Percentiles rank a stretch among this genome's conserved stretches.
These are phyloP conservation scores for Aureobasidium sp. DNA, from an alignment of 2,329 filamentous ascomycete genomes.

Conservation along the genomic window DNA sequence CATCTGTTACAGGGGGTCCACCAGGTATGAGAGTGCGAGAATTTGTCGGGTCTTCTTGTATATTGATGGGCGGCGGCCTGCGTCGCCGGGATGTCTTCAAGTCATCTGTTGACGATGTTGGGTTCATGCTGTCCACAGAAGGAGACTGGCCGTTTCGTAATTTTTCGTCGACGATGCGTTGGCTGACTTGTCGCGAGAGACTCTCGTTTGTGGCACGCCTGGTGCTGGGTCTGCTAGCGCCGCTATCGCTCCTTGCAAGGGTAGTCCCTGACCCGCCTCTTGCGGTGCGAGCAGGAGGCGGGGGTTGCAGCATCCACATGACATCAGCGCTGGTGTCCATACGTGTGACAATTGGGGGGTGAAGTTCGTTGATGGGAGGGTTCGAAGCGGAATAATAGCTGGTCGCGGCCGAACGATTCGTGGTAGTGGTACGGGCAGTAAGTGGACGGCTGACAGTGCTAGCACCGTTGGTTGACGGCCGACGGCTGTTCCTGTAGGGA, in stretches of 20 bases:
- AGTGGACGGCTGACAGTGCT: slow-evolving; percentile 11
- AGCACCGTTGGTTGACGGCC: not conserved
- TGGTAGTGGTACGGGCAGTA: slow-evolving; percentile 24
- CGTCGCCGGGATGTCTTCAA: slow-evolving; percentile 15
- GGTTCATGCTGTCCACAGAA: not conserved
- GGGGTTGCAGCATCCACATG: slow-evolving; percentile 88
- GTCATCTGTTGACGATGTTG: slow-evolving; percentile 17
- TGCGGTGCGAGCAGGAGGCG: slow-evolving; percentile 86
- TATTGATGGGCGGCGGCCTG: slow-evolving; percentile 17
- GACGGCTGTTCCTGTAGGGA: not conserved
- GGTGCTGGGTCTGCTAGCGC: slow-evolving; percentile 32
- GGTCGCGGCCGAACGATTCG: slow-evolving; percentile 20
- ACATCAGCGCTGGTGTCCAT: slow-evolving; percentile 50
- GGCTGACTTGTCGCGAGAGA: slow-evolving; percentile 32
- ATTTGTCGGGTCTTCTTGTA: slow-evolving; percentile 18
- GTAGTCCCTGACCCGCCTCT: slow-evolving; percentile 27
- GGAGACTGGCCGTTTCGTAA: slow-evolving; percentile 20
- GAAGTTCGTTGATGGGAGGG: slow-evolving; percentile 63
- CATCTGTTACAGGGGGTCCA: slow-evolving; percentile 12
- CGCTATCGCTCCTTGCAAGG: slow-evolving; percentile 51
- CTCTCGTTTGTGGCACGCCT: slow-evolving; percentile 20
- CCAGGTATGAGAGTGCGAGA: slow-evolving; percentile 19
- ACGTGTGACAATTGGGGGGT: slow-evolving; percentile 43
- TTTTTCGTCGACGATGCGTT: slow-evolving; percentile 30
- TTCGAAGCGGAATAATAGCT: slow-evolving; percentile 19